Evolutionary conservation across 176 grass and related monocot genomes (phyloP), one percentile per base, ranked within the genome.

Genomic region (Coix lacrymajobi): DNA sequence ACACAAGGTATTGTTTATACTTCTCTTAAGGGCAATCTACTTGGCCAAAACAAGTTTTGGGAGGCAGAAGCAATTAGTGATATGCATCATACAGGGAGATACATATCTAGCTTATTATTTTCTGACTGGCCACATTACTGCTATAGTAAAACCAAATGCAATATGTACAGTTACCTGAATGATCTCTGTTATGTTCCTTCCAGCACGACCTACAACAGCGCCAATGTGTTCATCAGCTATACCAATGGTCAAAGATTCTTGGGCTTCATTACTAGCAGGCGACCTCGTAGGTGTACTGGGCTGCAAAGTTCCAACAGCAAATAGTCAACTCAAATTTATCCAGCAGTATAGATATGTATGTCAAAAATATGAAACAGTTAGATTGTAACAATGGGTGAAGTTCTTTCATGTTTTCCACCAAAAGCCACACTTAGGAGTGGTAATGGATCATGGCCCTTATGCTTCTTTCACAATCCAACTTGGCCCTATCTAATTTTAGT

Each of bases 141-240:
- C 66, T 76, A 12, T 68, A 20, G 39, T 67, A 9, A 52, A 73
- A 54, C 0, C 11, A 56, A 76, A 64, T 49, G 19, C 43, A 77
- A 60, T 17, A 19, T 48, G 43, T 22, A 25, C 25, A 51, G 22
- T 67, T 56, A 92, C 96, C 96, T 96, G 93, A 62, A 85, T 89
- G 64, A 99, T 99, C 82, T 96, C 96, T 28, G 41, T 92, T 85
- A 99, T 96, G 57, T 91, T 99, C 74, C 93, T 96, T 43, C 96
- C 96, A 22, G 57, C 91, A 81, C 80, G 83, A 28, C 96, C 96
- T 29, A 99, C 89, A 66, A 99, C 85, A 79, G 96, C 91, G 62
- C 96, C 93, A 8, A 99, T 92, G 87, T 96, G 89, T 75, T 99
- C 93, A 9, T 99, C 96, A 2, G 96, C 91, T n/a, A 99, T 33